Percentiles rank a stretch among this genome's conserved stretches.
phyloP scores from a whole-genome alignment of 768 basidiomycete species.

The Amanita subjunquillea region DNA sequence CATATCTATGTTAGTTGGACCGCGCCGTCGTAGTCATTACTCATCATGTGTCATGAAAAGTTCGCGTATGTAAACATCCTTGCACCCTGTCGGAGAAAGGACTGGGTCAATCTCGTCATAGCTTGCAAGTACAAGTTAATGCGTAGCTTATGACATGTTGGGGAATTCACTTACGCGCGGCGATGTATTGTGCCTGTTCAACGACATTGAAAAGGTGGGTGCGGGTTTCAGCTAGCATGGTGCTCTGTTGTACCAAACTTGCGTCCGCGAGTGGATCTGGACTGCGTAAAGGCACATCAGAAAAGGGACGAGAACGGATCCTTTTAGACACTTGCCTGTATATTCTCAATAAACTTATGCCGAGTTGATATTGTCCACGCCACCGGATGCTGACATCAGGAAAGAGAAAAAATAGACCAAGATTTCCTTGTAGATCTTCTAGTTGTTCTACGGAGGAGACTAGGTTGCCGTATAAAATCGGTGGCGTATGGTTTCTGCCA shows the following conservation, averaged over 20 bases:
- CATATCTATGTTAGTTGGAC: slow-evolving; percentile 1
- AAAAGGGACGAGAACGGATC: neutral
- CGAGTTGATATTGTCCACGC: slow-evolving; percentile 67
- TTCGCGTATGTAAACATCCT: slow-evolving; percentile 34
- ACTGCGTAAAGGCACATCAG: slow-evolving; percentile 8
- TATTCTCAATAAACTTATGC: slow-evolving; percentile 63
- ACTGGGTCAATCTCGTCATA: slow-evolving; percentile 38
- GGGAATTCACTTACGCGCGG: slow-evolving; percentile 50
- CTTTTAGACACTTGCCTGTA: slow-evolving; percentile 46
- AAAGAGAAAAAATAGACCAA: slow-evolving; percentile 83
- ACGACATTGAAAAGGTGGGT: slow-evolving; percentile 77
- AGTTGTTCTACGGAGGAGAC: slow-evolving; percentile 76
- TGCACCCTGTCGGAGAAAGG: slow-evolving; percentile 45
- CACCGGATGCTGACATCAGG: slow-evolving; percentile 83
- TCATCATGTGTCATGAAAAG: slow-evolving; percentile 9
- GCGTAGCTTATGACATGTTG: neutral
- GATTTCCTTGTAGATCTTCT: slow-evolving; percentile 70
- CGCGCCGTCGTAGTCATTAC: too few relatives aligned
- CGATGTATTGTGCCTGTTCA: slow-evolving; percentile 61
- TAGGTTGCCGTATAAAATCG: slow-evolving; percentile 75
- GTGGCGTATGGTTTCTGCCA: slow-evolving; percentile 36
- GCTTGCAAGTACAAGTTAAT: slow-evolving; percentile 17
- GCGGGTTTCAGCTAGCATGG: slow-evolving; percentile 57
- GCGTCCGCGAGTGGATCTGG: slow-evolving; percentile 39
- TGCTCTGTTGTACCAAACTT: slow-evolving; percentile 47